These are phyloP conservation scores for Avicennia marina DNA, from an alignment of 257 asterid species.

Conservation along the genomic window DNA sequence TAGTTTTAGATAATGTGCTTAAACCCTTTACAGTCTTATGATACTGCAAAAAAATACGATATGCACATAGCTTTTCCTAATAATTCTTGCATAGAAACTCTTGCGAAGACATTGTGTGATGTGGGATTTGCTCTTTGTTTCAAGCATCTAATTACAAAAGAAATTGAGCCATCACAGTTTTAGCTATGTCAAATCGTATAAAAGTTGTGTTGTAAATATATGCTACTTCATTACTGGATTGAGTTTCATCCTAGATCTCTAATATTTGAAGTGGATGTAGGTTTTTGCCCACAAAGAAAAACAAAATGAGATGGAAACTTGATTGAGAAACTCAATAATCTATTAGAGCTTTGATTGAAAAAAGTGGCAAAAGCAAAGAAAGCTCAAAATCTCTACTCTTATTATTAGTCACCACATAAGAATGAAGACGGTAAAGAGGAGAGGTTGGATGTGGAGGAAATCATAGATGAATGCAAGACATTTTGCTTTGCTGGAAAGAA, in stretches of 20 bases:
- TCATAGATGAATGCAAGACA: constrained; percentile 70
- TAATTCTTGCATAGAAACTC: no score
- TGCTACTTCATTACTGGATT: not conserved
- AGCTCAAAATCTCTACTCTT: constrained; percentile 25
- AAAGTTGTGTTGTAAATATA: no score
- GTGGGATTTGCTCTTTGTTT: no score
- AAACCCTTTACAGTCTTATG: no score
- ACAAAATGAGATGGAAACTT: constrained; percentile 48
- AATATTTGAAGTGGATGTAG: constrained; percentile 17
- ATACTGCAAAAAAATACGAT: no score
- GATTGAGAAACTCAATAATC: constrained; percentile 49
- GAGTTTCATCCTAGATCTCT: not conserved
- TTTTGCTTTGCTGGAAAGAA: constrained; percentile 79
- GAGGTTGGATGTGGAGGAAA: constrained; percentile 38
- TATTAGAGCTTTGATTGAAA: constrained; percentile 32
- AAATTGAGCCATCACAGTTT: no score
- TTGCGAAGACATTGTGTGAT: no score
- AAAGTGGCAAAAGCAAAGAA: constrained; percentile 23
- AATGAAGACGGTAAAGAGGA: constrained; percentile 44
- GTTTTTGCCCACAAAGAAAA: constrained; percentile 59
- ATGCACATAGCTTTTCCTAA: no score
- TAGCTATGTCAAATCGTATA: no score
- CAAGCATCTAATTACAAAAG: no score
- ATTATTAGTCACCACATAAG: constrained; percentile 17
- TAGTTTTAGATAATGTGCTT: no score